A percentile compares a stretch with the other conserved stretches of the same genome.
These are phyloP conservation scores for Excoecaria cochinchinensis DNA, from an alignment of 345 rosid species.

Conservation along the genomic window DNA sequence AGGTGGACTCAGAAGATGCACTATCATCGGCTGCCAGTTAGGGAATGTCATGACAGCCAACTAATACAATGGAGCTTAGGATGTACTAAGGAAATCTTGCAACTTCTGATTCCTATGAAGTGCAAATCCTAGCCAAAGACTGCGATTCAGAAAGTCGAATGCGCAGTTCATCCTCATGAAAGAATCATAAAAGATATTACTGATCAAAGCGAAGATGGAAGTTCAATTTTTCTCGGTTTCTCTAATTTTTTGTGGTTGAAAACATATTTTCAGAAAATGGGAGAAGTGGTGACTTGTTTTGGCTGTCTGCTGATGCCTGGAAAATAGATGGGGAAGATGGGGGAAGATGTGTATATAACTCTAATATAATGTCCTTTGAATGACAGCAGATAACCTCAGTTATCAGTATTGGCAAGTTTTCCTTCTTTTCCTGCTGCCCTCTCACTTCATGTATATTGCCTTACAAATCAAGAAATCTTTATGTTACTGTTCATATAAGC, in stretches of 20 bases:
- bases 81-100: neutral
- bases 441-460: neutral
- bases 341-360: neutral
- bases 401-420: neutral
- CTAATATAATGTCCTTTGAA: neutral
- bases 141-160: neutral
- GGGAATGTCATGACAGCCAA: neutral
- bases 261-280: neutral
- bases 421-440: neutral
- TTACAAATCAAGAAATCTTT: neutral
- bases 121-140: neutral
- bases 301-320: neutral
- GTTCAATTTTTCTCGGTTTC: neutral
- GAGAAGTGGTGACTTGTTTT: neutral
- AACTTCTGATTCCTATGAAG: neutral
- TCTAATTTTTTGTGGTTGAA: neutral
- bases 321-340: neutral
- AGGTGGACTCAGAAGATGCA: too few species aligned
- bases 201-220: neutral
- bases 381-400: neutral
- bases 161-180: neutral
- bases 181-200: neutral
- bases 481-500: neutral
- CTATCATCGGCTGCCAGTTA: conserved; percentile 2
- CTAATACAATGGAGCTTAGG: neutral